phyloP scores from a whole-genome alignment of 805 yeast species.

The Metschnikowia cubensis region DNA sequence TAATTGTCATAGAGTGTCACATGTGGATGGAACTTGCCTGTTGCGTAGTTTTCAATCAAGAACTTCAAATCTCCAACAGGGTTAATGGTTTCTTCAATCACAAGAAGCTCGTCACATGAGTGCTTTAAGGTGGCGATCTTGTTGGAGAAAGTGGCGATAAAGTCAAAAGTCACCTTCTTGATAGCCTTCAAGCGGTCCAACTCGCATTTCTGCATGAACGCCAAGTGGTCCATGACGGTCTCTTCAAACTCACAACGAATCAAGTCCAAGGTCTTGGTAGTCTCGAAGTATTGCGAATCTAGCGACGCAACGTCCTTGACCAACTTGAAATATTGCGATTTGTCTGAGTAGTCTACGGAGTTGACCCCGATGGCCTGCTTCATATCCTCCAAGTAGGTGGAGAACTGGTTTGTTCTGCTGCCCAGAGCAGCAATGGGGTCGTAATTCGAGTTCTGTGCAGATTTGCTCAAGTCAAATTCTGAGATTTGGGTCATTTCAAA shows the following conservation, averaged over 20 bases:
- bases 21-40: conserved; percentile 72
- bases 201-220: conserved; percentile 81
- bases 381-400: conserved; percentile 40
- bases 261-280: conserved; percentile 57
- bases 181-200: conserved; percentile 70
- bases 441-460: conserved; percentile 7
- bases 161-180: conserved; percentile 71
- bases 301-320: conserved; percentile 53
- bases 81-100: conserved; percentile 66
- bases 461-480: conserved; percentile 12
- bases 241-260: conserved; percentile 74
- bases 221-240: conserved; percentile 61
- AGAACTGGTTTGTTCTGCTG: conserved; percentile 15
- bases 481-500: conserved; percentile 43
- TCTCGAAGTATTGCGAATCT: conserved; percentile 47
- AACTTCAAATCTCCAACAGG: conserved; percentile 66
- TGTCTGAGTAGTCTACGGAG: conserved; percentile 44
- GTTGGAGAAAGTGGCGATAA: conserved; percentile 61
- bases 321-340: conserved; percentile 48
- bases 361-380: conserved; percentile 44
- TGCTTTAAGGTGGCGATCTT: conserved; percentile 55
- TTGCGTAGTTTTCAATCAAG: conserved; percentile 61
- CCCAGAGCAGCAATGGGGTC: conserved; percentile 15
- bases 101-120: conserved; percentile 55
- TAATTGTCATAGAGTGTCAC: conserved; percentile 76